Evolutionary conservation across 306 rosid species (phyloP), one percentile per base, ranked within the genome.

Genomic region (Ziziphus jujuba): DNA sequence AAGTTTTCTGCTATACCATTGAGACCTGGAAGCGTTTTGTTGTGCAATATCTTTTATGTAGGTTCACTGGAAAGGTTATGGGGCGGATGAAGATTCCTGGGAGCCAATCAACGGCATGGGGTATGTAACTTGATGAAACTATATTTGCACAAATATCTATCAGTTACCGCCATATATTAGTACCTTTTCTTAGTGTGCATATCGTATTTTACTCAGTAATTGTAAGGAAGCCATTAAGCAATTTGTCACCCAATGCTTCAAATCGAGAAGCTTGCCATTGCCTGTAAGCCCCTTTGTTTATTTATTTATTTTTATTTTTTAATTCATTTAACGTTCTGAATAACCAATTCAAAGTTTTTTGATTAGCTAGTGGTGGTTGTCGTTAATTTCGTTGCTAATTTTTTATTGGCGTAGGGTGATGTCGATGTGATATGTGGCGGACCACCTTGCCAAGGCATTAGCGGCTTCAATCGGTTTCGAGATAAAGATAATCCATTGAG

Each of bases 361-460:
- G 7, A 7, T 40, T 40, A 20, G 9, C 20, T 10, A 50, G 20
- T 16, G 10, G 5, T 16, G 11, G 7, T 17, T 9, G 22, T 7
- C 55, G n/a, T 5, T 50, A 5, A 50, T 50, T 3, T 16, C 2
- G 0, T 3, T 15, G 1, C 22, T 7, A 16, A 5, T 9, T 40
- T 34, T 34, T 44, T 72, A 20, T 21, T 8, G 14, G 21, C 36
- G 7, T 60, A 91, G 97, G 97, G 97, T 51, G 89, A 84, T 66
- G 96, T 82, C 70, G 88, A 91, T 72, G 84, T 89, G 9, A 74
- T 91, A 17, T 91, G 97, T 12, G 97, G 97, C 11, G 97, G 97
- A 14, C 97, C 97, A 2, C 97, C 97, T 1, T 91, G 97, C 24
- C 97, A 89, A 73, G 97, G 97, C 9, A 68, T 91, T 7, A 91